A percentile compares a stretch with the other conserved stretches of the same genome.
phyloP scores from a whole-genome alignment of 2,329 filamentous ascomycete genomes.

The Xylaria sp. region DNA sequence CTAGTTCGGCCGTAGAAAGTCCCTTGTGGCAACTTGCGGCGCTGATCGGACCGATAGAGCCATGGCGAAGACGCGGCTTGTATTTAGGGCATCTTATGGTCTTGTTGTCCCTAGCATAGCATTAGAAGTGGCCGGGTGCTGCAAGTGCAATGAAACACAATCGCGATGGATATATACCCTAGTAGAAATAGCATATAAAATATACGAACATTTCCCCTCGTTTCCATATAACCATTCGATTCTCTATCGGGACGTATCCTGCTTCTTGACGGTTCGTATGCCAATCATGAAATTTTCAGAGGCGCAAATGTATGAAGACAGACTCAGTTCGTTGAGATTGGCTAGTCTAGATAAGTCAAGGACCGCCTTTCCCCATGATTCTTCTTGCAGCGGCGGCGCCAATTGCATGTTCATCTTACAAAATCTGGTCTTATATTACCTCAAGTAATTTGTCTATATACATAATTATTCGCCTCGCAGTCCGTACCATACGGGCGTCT shows the following conservation, averaged over 20 bases:
- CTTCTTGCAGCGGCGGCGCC: too few relatives aligned
- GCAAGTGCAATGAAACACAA: neutral
- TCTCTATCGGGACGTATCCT: neutral
- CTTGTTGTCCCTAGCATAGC: neutral
- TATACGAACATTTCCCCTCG: neutral
- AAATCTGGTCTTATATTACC: neutral
- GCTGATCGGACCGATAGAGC: neutral
- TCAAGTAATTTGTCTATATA: constrained; percentile 9
- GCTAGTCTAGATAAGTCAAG: too few relatives aligned
- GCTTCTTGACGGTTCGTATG: too few relatives aligned
- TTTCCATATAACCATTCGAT: neutral
- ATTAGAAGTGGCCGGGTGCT: neutral
- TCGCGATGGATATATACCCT: constrained; percentile 12
- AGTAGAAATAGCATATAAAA: constrained; percentile 3
- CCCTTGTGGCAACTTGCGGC: too few relatives aligned
- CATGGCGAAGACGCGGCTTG: neutral
- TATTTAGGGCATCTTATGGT: neutral
- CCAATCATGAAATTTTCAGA: neutral
- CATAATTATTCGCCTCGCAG: neutral
- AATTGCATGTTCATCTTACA: neutral
- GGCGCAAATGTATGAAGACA: too few relatives aligned
- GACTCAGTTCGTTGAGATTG: too few relatives aligned
- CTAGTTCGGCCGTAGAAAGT: neutral
- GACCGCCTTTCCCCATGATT: too few relatives aligned
- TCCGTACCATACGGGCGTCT: neutral